phyloP scores from a whole-genome alignment of 2,329 filamentous ascomycete species.

The Neophaeococcomyces aloes region DNA sequence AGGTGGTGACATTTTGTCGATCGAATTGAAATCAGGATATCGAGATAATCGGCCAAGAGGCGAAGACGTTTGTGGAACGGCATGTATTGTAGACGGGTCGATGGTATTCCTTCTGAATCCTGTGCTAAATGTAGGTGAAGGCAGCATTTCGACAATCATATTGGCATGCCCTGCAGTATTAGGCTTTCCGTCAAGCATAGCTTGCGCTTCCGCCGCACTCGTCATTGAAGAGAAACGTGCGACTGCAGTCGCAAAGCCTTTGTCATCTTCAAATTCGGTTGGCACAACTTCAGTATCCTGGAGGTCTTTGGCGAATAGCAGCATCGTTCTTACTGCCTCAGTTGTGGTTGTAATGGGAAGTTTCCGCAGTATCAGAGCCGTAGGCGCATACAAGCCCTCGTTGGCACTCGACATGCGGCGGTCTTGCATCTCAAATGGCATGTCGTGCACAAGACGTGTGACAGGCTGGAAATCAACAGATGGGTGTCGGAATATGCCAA shows the following conservation, averaged over 20 bases:
- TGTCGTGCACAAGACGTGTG: background rate
- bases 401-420: slow-evolving; percentile 21
- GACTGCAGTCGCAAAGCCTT: slow-evolving; percentile 46
- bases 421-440: slow-evolving; percentile 9
- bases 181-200: slow-evolving; percentile 51
- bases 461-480: background rate
- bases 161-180: slow-evolving; percentile 51
- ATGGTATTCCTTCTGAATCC: slow-evolving; percentile 42
- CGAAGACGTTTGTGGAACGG: slow-evolving; percentile 22
- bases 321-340: slow-evolving; percentile 51
- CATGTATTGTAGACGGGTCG: slow-evolving; percentile 37
- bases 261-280: slow-evolving; percentile 46
- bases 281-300: slow-evolving; percentile 48
- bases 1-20: slow-evolving; percentile 47
- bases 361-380: slow-evolving; percentile 47
- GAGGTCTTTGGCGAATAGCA: slow-evolving; percentile 55
- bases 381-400: slow-evolving; percentile 14
- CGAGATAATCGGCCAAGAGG: slow-evolving; percentile 44
- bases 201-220: slow-evolving; percentile 49
- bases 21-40: slow-evolving; percentile 51
- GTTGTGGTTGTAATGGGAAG: slow-evolving; percentile 48
- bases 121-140: slow-evolving; percentile 29
- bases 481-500: background rate
- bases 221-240: slow-evolving; percentile 48
- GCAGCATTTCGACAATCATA: slow-evolving; percentile 45